Conservation (phyloP, 805 yeast species). For the Cyberlindnera suaveolens region DNA sequence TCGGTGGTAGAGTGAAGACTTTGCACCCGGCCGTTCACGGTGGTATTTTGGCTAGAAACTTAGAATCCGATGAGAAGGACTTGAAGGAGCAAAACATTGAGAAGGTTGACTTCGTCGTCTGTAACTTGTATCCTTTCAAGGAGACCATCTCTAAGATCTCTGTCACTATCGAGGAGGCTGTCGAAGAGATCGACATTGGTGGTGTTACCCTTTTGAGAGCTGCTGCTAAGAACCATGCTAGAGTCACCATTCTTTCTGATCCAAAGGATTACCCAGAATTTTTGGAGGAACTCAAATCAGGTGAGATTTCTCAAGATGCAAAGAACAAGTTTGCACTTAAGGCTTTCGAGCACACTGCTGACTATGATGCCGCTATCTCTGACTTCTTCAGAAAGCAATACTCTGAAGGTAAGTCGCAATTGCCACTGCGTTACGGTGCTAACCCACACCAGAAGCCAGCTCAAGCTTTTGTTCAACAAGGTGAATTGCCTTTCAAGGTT, state of each 20-base stretch:
- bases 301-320: constrained; percentile 65
- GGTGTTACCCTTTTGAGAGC: constrained; percentile 97
- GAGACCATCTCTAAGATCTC: constrained; percentile 94
- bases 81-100: constrained; percentile 85
- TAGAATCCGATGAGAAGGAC: constrained; percentile 86
- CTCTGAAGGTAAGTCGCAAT: constrained; percentile 81
- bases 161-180: constrained; percentile 95
- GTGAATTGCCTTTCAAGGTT: constrained; percentile 90
- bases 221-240: constrained; percentile 96
- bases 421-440: constrained; percentile 96
- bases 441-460: constrained; percentile 99
- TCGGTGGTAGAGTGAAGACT: constrained; percentile 97
- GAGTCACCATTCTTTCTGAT: constrained; percentile 93
- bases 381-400: constrained; percentile 98
- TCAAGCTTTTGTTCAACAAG: constrained; percentile 85
- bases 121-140: constrained; percentile 97
- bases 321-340: constrained; percentile 86
- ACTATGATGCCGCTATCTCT: constrained; percentile 90
- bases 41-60: constrained; percentile 90
- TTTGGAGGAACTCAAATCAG: constrained; percentile 65
- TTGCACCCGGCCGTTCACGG: constrained; percentile 99
- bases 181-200: constrained; percentile 97
- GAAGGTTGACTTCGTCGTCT: constrained; percentile 94
- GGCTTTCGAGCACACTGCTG: constrained; percentile 98
- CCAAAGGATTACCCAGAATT: constrained; percentile 89